Evolutionary conservation across 2,329 filamentous ascomycete species (phyloP).

Genomic region (Didymella segeticola): DNA sequence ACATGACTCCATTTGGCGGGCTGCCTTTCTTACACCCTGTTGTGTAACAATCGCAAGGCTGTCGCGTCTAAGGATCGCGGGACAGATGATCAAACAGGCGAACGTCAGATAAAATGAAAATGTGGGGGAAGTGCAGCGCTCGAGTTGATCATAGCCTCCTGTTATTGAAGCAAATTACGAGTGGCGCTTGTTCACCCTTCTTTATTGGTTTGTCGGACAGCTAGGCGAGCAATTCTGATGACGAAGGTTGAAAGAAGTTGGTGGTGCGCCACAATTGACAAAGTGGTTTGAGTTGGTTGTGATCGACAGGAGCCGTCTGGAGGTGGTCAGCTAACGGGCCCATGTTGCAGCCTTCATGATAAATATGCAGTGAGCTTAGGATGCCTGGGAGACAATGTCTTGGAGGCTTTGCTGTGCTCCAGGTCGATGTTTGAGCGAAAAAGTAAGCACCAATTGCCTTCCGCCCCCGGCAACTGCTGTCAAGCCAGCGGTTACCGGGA

Average conservation of each 20-base stretch:
- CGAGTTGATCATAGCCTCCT: background rate
- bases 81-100: conserved; percentile 10
- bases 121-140: background rate
- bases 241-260: background rate
- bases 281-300: conserved; percentile 1
- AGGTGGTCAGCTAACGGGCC: conserved; percentile 8
- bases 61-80: background rate
- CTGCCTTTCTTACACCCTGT: background rate
- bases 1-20: background rate
- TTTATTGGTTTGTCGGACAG: background rate
- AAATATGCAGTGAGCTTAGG: background rate
- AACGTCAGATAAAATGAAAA: conserved; percentile 2
- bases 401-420: background rate
- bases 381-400: background rate
- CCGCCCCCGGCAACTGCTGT: conserved; percentile 5
- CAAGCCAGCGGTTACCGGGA: conserved; percentile 14
- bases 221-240: background rate
- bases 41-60: background rate
- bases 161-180: conserved; percentile 6
- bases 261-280: conserved; percentile 12
- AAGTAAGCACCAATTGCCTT: background rate
- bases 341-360: background rate
- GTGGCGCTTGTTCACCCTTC: conserved; percentile 1
- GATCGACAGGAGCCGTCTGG: conserved; percentile 17
- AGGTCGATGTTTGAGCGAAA: background rate